Evolutionary conservation across 176 grass and related monocot species (phyloP).

Genomic region (Paspalum notatum): DNA sequence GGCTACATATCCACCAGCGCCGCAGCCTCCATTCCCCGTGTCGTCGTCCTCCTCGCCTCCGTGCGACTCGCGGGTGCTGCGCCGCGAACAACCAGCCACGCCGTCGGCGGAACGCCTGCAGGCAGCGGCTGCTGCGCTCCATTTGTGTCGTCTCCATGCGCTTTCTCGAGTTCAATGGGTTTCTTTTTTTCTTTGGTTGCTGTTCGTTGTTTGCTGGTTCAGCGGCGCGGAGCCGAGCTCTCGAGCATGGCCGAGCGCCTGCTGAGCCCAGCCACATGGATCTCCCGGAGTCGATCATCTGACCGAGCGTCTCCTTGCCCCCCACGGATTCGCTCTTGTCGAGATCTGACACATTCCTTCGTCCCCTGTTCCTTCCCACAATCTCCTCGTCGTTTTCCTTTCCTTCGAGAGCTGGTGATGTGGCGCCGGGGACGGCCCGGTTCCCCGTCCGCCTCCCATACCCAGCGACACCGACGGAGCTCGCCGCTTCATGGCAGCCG

Average conservation of each 20-base stretch:
- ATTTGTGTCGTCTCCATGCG: no score
- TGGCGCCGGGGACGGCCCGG: conserved; percentile 39
- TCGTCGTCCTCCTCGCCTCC: no score
- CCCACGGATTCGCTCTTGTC: conserved; percentile 73
- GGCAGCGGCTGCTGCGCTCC: no score
- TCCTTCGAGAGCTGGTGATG: conserved; percentile 78
- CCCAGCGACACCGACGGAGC: conserved; percentile 47
- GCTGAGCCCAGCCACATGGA: conserved; percentile 54
- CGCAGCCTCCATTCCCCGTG: neutral
- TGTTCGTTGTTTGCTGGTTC: conserved; percentile 26
- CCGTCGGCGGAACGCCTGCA: no score
- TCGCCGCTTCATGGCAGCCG: neutral
- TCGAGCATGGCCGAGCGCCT: conserved; percentile 47
- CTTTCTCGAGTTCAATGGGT: accelerated
- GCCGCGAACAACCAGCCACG: no score
- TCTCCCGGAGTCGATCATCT: conserved; percentile 62
- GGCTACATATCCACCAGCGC: neutral
- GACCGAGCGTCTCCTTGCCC: conserved; percentile 57
- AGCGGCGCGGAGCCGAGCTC: conserved; percentile 45
- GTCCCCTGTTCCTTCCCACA: no score
- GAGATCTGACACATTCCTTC: conserved; percentile 61
- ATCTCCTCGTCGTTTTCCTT: no score
- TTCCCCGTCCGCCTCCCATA: conserved; percentile 70
- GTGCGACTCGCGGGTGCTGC: no score
- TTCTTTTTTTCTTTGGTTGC: no score